Evolutionary conservation across 2,329 filamentous ascomycete species (phyloP), one percentile per base, ranked within the genome.

Genomic region (Penicillium hordei): DNA sequence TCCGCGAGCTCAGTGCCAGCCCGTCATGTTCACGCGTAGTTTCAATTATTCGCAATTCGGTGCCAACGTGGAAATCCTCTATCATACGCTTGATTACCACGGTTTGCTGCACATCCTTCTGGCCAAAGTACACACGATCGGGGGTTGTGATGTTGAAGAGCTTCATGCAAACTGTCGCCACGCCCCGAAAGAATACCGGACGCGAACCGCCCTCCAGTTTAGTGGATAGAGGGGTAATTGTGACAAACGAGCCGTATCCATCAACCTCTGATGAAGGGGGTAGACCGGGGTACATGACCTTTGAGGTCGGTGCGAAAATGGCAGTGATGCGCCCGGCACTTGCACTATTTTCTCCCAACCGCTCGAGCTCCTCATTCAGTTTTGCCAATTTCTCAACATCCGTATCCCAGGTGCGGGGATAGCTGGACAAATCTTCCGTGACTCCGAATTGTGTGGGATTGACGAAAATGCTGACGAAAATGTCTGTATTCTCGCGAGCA

Each of bases 51-150:
- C 87, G 82, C 9, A 97, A 86, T 23, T 89, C 80, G 4, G 86
- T 89, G 39, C 90, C 85, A 40, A 97, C 75, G 72, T 92, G 86
- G 64, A 99, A 93, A 74, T 99, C 94, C 64, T 86, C 83, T 33
- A 97, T 89, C 85, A 99, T 87, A 44, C 89, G 86, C 68, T 86
- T 87, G 68, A 99, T 90, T 12, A 99, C 85, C 19, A 96, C 90
- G 0, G 92, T 96, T 77, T 99, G 94, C 79, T 99, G 94, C 21
- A 97, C 86, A 74, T 99, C 94, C 78, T 99, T 99, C 75, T 97
- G 94, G 4, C 94, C 94, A 79, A 99, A 97, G 77, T 96, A 94
- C 5, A 91, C 90, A 44, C 83, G 83, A 56, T 93, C 88, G 4
- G 91, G 89, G 63, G 86, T 82, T 45, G 91, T 87, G 54, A 92